Conservation (phyloP, 768 basidiomycete genomes). For the Kwoniella europaea region DNA sequence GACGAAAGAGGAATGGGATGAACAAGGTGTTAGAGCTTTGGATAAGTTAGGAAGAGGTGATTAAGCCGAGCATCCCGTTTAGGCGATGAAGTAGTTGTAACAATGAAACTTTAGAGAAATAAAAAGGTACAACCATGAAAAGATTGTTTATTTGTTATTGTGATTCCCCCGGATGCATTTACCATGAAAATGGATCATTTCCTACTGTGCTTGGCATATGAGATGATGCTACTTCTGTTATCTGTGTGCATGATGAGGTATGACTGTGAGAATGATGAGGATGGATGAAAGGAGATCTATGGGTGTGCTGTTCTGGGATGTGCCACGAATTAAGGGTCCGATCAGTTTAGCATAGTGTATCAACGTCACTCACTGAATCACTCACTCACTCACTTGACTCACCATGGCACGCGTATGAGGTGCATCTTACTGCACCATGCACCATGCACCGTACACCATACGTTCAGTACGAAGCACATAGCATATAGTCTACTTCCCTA, state of each 20-base stretch:
- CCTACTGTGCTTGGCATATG: not conserved
- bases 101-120: not conserved
- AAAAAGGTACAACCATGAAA: not conserved
- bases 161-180: not conserved
- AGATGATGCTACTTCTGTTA: not conserved
- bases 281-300: not conserved
- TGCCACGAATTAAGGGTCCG: not conserved
- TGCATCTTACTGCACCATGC: not conserved
- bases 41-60: constrained; percentile 79
- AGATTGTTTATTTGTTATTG: not conserved
- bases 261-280: not conserved
- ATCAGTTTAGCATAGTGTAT: not conserved
- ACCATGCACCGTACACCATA: not conserved
- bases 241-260: not conserved
- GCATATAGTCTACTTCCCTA: not conserved
- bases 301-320: not conserved
- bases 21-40: constrained; percentile 78
- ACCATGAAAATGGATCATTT: not conserved
- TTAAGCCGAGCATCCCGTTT: constrained; percentile 26
- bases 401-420: not conserved
- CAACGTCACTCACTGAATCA: not conserved
- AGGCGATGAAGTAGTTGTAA: constrained; percentile 1
- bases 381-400: not conserved
- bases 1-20: constrained; percentile 89
- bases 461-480: not conserved